Evolutionary conservation across 2,329 filamentous ascomycete genomes (phyloP).

Genomic region (Pseudogymnoascus sp.): DNA sequence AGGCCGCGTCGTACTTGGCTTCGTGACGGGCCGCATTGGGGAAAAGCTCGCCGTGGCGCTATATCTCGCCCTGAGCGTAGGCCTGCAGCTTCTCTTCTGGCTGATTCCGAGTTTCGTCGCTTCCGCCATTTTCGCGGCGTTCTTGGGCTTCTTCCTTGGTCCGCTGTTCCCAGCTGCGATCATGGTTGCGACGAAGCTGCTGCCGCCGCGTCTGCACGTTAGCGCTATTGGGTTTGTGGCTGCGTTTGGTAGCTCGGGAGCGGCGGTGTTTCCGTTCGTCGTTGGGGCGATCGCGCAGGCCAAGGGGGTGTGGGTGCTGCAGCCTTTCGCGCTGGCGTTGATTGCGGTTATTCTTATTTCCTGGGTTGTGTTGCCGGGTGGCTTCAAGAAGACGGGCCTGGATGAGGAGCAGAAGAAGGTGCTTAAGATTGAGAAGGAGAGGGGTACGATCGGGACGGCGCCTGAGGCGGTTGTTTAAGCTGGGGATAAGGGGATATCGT

Average conservation of each 20-base stretch:
- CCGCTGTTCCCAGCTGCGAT: slow-evolving; percentile 71
- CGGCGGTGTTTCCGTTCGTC: slow-evolving; percentile 57
- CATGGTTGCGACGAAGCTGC: slow-evolving; percentile 63
- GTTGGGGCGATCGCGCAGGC: slow-evolving; percentile 59
- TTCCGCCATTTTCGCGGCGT: slow-evolving; percentile 60
- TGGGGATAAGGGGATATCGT: background rate
- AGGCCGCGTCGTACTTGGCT: slow-evolving; percentile 65
- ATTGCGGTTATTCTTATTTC: slow-evolving; percentile 38
- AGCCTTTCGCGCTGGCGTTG: slow-evolving; percentile 46
- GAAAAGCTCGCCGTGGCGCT: slow-evolving; percentile 57
- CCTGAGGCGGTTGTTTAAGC: background rate
- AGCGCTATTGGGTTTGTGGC: slow-evolving; percentile 74
- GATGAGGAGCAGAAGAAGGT: slow-evolving; percentile 10
- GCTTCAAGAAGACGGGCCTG: slow-evolving; percentile 10
- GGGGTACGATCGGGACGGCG: background rate
- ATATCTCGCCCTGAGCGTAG: slow-evolving; percentile 59
- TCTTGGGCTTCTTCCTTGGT: slow-evolving; percentile 73
- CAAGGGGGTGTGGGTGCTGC: slow-evolving; percentile 48
- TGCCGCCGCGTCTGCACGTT: slow-evolving; percentile 67
- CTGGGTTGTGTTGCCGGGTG: slow-evolving; percentile 37
- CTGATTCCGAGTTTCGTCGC: slow-evolving; percentile 69
- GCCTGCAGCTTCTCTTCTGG: slow-evolving; percentile 69
- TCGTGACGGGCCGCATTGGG: slow-evolving; percentile 65
- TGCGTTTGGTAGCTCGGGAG: slow-evolving; percentile 68
- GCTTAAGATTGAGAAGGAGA: slow-evolving; percentile 3